Evolutionary conservation across 176 grass and related monocot species (phyloP).

Genomic region (Juncus effusus): DNA sequence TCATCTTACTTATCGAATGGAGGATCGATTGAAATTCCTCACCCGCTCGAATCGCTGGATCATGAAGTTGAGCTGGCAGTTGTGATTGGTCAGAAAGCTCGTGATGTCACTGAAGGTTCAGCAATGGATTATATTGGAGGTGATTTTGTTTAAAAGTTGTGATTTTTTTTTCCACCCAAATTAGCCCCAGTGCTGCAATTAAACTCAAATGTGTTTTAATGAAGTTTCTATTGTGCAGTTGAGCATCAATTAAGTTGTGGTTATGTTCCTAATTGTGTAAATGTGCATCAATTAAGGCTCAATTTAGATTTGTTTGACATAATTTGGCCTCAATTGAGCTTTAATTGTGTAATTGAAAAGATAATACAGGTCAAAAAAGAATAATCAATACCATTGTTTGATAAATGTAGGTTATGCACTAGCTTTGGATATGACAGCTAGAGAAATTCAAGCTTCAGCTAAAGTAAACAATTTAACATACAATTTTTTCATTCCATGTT

Average conservation of each 20-base stretch:
- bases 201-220: too few species aligned
- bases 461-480: constrained; percentile 39
- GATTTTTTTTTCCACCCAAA: too few species aligned
- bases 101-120: constrained; percentile 49
- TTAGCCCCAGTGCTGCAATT: too few species aligned
- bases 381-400: constrained; percentile 10
- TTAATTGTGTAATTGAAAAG: too few species aligned
- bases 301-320: too few species aligned
- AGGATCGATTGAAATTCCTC: constrained; percentile 68
- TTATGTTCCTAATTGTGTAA: too few species aligned
- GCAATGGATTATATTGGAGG: constrained; percentile 96
- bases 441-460: constrained; percentile 73
- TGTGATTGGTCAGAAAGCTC: constrained; percentile 63
- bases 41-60: constrained; percentile 74
- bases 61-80: constrained; percentile 98
- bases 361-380: background rate
- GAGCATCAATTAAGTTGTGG: too few species aligned
- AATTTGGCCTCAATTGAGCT: too few species aligned
- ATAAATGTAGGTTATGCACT: constrained; percentile 72
- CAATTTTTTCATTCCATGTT: background rate
- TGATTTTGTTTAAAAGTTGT: constrained; percentile 3
- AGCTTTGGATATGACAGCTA: constrained; percentile 98
- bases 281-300: too few species aligned
- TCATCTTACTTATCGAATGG: constrained; percentile 83
- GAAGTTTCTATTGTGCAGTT: too few species aligned